Percentiles rank a stretch among this genome's conserved stretches.
phyloP scores from a whole-genome alignment of 257 asterid species.

The Capsicum rhomboideum region DNA sequence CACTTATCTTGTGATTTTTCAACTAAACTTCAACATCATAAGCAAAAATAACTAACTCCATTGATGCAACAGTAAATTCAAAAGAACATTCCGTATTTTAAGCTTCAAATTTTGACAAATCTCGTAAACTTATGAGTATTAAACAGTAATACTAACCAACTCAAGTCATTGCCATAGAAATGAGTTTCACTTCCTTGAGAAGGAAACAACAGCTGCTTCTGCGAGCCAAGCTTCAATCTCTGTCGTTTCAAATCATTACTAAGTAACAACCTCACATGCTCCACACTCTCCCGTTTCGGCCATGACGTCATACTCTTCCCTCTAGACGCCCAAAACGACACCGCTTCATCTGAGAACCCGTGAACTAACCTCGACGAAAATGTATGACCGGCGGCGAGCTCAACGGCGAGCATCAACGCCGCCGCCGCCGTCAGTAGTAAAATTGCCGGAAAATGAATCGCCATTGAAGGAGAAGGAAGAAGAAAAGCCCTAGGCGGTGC shows the following conservation, averaged over 20 bases:
- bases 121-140: neutral
- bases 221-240: constrained; percentile 45
- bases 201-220: constrained; percentile 34
- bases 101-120: neutral
- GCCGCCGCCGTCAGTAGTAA: neutral
- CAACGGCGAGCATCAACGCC: constrained; percentile 1
- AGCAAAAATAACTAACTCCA: neutral
- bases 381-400: constrained; percentile 8
- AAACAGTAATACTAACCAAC: constrained; percentile 39
- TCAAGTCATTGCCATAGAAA: constrained; percentile 67
- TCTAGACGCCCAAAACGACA: constrained; percentile 26
- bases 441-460: neutral
- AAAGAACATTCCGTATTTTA: neutral
- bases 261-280: constrained; percentile 43
- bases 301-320: constrained; percentile 14
- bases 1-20: neutral
- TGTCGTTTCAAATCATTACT: constrained; percentile 58
- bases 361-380: constrained; percentile 53
- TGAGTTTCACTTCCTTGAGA: constrained; percentile 42
- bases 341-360: constrained; percentile 47
- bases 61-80: neutral
- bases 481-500: neutral
- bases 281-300: constrained; percentile 41
- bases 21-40: neutral
- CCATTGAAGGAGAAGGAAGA: no score